phyloP scores from a whole-genome alignment of 768 basidiomycete species.

The Sutorius australiensis region DNA sequence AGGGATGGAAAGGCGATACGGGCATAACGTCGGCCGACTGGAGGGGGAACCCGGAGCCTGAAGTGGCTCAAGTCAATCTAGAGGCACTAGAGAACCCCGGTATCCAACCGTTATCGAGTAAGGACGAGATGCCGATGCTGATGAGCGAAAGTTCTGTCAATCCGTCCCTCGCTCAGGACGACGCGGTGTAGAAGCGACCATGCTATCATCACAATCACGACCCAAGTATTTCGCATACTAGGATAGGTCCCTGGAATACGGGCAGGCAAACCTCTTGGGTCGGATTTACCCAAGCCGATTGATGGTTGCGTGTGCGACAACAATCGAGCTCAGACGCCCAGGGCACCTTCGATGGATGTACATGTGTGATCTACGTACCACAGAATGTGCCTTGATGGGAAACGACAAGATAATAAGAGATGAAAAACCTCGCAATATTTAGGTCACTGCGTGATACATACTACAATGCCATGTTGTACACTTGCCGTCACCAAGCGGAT shows the following conservation, averaged over 20 bases:
- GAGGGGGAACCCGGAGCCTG: constrained; percentile 8
- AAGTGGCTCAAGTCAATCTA: background rate
- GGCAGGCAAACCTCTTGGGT: background rate
- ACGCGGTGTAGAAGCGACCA: background rate
- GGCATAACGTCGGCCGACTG: constrained; percentile 13
- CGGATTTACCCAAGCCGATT: background rate
- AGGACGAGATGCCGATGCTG: background rate
- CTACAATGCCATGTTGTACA: background rate
- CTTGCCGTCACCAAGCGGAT: too few species aligned
- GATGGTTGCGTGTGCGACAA: background rate
- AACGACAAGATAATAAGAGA: background rate
- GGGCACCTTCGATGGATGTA: background rate
- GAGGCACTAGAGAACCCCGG: background rate
- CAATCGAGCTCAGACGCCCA: background rate
- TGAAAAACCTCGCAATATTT: background rate
- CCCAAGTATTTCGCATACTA: background rate
- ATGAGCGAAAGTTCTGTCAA: background rate
- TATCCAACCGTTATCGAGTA: background rate
- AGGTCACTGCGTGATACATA: too few species aligned
- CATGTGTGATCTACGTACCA: background rate
- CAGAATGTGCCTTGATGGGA: background rate
- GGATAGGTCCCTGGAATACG: too few species aligned
- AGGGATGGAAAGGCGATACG: constrained; percentile 9
- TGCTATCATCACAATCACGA: background rate
- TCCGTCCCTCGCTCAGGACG: background rate